phyloP scores from a whole-genome alignment of 805 yeast genomes.

The Ogataea minuta region DNA sequence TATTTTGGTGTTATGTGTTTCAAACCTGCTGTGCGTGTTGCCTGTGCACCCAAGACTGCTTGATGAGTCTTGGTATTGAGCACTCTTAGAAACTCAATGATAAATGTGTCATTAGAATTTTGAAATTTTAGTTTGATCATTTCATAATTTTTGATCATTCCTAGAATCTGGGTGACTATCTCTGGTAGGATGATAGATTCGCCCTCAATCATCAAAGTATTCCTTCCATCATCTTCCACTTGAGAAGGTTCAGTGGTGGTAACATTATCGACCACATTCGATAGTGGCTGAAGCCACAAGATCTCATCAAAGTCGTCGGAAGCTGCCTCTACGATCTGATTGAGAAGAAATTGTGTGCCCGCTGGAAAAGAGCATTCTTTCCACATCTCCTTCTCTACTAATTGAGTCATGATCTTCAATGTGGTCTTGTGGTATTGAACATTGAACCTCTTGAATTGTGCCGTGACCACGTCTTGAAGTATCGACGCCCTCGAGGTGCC shows the following conservation, averaged over 20 bases:
- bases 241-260: not conserved
- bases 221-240: conserved; percentile 20
- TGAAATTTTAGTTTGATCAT: conserved; percentile 59
- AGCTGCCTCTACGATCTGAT: conserved; percentile 48
- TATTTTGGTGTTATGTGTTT: conserved; percentile 74
- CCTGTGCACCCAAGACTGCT: conserved; percentile 71
- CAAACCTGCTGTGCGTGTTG: conserved; percentile 69
- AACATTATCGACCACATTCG: conserved; percentile 15
- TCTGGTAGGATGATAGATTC: conserved; percentile 58
- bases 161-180: conserved; percentile 42
- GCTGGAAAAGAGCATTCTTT: conserved; percentile 60
- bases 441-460: conserved; percentile 62
- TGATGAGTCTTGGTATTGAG: conserved; percentile 55
- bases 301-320: conserved; percentile 40
- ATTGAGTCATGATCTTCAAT: conserved; percentile 43
- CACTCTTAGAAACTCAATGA: conserved; percentile 46
- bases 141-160: conserved; percentile 49
- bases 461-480: conserved; percentile 65
- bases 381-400: conserved; percentile 76
- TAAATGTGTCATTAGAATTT: conserved; percentile 42
- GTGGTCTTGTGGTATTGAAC: conserved; percentile 53
- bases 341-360: conserved; percentile 47
- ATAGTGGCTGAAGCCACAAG: conserved; percentile 45
- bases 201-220: conserved; percentile 45
- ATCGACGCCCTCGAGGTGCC: conserved; percentile 60